Base-by-base conservation (phyloP, 352 stramenopile genomes). In the Phytophthora macrochlamydospora region DNA sequence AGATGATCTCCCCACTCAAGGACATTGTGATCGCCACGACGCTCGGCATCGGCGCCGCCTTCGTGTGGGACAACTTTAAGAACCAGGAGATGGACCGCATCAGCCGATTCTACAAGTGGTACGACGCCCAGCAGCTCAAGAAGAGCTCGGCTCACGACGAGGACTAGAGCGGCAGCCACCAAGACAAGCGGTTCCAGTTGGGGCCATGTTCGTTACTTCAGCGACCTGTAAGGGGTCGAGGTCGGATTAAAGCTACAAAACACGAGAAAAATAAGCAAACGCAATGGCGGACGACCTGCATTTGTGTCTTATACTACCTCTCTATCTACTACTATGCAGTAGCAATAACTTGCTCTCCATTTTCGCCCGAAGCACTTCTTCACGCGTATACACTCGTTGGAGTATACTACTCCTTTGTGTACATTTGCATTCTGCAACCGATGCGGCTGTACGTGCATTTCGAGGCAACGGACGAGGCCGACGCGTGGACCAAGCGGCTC, bases 21-120 rank as follows among this genome's bases (percentile, higher is more conserved):
- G 87, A 95, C 76, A 91, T 95, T 56, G 52, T 89, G 35, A 81
- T 95, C 70, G 87, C 75, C 80, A 82, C 80, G 35, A 61, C 53
- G 59, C 86, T 95, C 52, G 87, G 85, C 66, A 40, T 91, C 50
- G 61, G 70, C 48, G 63, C 65, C 18, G 85, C 61, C 64, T 30
- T 73, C 37, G n/a, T 81, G 31, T 95, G 86, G 84, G 85, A 91
- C 73, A 76, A 77, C 60, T 89, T 58, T 44, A 91, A 88, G 70
- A 72, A 90, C 62, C 66, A 58, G 49, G 81, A 94, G 69, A 67
- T 95, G 60, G 81, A 87, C 69, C 83, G 82, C 71, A 92, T 91
- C 66, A 78, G 78, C 65, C 61, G 67, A 62, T 95, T 80, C 79
- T 95, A 95, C 80, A 89, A 90, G 81, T 90, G 80, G 69, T 84